Evolutionary conservation across 257 asterid species (phyloP), one percentile per base, ranked within the genome.

Genomic region (Fraxinus excelsior): DNA sequence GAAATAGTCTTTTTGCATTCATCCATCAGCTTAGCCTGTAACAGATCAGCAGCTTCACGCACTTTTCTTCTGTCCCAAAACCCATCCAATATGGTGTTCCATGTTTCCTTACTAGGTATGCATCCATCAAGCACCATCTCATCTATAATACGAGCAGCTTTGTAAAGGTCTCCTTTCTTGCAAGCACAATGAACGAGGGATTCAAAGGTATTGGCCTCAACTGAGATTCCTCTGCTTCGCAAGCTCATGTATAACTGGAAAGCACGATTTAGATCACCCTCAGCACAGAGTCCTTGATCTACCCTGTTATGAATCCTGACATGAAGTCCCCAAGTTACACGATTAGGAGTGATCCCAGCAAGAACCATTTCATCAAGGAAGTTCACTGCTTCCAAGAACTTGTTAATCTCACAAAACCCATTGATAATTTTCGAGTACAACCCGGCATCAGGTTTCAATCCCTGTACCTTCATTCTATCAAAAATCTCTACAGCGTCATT

Each of bases 391-490:
- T 88, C 92, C 38, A 80, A 85, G 74, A 89, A 93, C 83, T 90
- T 89, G 60, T 75, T 66, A 19, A 75, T 69, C 65, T 87, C 96
- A 80, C 97, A 91, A 78, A 87, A 89, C 38, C 88, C 90, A 73
- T 81, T 82, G 32, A 91, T 85, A 32, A 96, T 74, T 82, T 93
- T 93, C 29, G 91, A 87, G 81, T 93, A 96, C 82, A 93, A 77
- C 44, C 98, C 98, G 0, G 95, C 99, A 83, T 93, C 99, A 26
- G 98, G 97, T 86, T 91, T 90, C 88, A 91, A 81, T 79, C 91
- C 97, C 87, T 91, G 97, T 72, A 96, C 92, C 91, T 93, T 91
- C 93, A 96, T 90, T 73, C 96, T 81, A 75, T 96, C 97, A 72
- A 96, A 88, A 83, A 96, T 80, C 89, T 90, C 94, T 65, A 96